Percentiles rank a stretch among this genome's conserved stretches.
These are phyloP conservation scores for Podila epigama DNA, from an alignment of 192 early-diverging fungal genomes.

Conservation along the genomic window DNA sequence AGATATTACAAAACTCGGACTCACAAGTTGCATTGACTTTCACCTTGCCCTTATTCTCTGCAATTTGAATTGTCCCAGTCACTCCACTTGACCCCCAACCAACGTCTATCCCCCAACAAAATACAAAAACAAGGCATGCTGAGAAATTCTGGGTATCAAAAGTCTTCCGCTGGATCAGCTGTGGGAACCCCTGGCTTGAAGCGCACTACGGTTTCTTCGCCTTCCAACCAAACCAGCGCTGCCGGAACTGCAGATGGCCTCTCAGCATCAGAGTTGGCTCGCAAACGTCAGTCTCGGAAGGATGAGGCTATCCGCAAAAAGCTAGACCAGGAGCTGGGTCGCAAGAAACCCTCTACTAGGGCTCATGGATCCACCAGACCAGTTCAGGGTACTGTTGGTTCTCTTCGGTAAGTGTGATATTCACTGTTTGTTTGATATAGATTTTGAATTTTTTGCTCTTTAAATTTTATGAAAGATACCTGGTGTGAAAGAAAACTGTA, in stretches of 20 bases:
- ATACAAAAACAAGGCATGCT: constrained; percentile 14
- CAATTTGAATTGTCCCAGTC: no score
- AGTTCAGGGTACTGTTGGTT: constrained; percentile 59
- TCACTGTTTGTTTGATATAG: background rate
- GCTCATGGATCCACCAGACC: constrained; percentile 46
- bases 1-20: no score
- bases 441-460: background rate
- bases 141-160: constrained; percentile 22
- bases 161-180: constrained; percentile 28
- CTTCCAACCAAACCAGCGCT: constrained; percentile 13
- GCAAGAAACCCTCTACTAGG: constrained; percentile 33
- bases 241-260: constrained; percentile 13
- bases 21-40: no score
- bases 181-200: constrained; percentile 31
- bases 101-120: constrained; percentile 1
- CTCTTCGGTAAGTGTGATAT: constrained; percentile 34
- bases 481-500: background rate
- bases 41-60: no score
- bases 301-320: constrained; percentile 78
- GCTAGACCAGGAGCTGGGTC: constrained; percentile 71
- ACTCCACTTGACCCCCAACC: background rate
- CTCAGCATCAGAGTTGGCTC: constrained; percentile 35
- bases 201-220: constrained; percentile 30
- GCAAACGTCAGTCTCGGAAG: constrained; percentile 55
- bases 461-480: background rate